These are phyloP conservation scores for Solanum chilense DNA, from an alignment of 257 asterid genomes.

Conservation along the genomic window DNA sequence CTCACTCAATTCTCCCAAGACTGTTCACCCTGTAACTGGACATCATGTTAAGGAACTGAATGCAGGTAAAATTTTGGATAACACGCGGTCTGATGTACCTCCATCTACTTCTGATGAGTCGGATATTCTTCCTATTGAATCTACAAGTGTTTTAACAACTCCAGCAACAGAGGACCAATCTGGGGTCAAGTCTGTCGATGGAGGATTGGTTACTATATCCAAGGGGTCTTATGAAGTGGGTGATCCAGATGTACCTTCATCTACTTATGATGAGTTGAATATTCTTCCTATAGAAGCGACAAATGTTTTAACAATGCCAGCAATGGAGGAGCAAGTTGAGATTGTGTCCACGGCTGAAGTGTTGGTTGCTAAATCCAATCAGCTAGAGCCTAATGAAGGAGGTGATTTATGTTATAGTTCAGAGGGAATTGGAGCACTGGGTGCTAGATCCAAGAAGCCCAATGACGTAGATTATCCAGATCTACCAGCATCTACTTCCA, in stretches of 20 bases:
- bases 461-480: conserved; percentile 1
- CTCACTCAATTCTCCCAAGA: neutral
- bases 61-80: conserved; percentile 5
- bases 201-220: neutral
- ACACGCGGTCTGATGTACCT: neutral
- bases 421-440: neutral
- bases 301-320: neutral
- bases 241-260: neutral
- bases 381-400: conserved; percentile 7
- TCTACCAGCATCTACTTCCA: neutral
- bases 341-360: neutral
- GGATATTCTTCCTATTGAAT: conserved; percentile 3
- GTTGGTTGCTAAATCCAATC: conserved; percentile 5
- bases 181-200: neutral
- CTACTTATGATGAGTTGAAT: neutral
- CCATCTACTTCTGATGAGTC: neutral
- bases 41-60: conserved; percentile 7
- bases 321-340: conserved; percentile 1
- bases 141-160: conserved; percentile 6
- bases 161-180: conserved; percentile 2
- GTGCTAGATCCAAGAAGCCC: conserved; percentile 8
- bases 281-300: neutral
- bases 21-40: conserved; percentile 1
- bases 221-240: conserved; percentile 10
- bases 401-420: neutral